A percentile compares a stretch with the other conserved stretches of the same genome.
phyloP scores from a whole-genome alignment of 2,329 filamentous ascomycete genomes.

The Capronia coronata region DNA sequence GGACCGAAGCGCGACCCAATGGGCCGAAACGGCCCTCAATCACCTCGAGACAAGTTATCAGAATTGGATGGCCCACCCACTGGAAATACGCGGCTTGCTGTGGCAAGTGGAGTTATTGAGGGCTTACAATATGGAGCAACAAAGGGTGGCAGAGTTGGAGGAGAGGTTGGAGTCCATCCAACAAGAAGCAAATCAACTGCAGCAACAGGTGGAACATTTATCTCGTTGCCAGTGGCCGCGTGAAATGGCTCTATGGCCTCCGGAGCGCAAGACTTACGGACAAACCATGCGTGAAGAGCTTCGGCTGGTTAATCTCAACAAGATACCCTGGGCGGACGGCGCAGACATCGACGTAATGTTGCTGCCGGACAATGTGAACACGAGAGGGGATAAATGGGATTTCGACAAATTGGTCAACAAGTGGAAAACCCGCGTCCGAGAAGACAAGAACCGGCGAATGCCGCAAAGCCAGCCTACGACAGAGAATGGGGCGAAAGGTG shows the following conservation, averaged over 20 bases:
- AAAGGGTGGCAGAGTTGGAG: constrained; percentile 40
- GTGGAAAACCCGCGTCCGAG: constrained; percentile 43
- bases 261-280: constrained; percentile 38
- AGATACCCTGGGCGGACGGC: constrained; percentile 7
- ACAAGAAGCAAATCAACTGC: constrained; percentile 45
- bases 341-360: constrained; percentile 2
- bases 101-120: constrained; percentile 45
- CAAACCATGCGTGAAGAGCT: constrained; percentile 24
- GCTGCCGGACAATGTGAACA: constrained; percentile 15
- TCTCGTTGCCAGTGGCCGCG: constrained; percentile 44
- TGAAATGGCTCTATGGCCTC: constrained; percentile 45
- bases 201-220: constrained; percentile 42
- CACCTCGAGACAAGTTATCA: constrained; percentile 72
- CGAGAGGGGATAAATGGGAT: constrained; percentile 38
- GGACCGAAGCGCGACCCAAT: constrained; percentile 32
- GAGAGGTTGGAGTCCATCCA: constrained; percentile 41
- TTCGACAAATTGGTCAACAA: constrained; percentile 44
- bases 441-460: constrained; percentile 25
- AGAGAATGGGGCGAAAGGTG: constrained; percentile 4
- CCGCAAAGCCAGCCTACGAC: constrained; percentile 1
- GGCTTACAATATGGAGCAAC: constrained; percentile 42
- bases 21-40: constrained; percentile 63
- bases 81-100: constrained; percentile 41
- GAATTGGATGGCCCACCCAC: constrained; percentile 64
- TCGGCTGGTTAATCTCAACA: constrained; percentile 22